Evolutionary conservation across 1,284 basidiomycete genomes (phyloP).

Genomic region (Cryptococcus sp.): DNA sequence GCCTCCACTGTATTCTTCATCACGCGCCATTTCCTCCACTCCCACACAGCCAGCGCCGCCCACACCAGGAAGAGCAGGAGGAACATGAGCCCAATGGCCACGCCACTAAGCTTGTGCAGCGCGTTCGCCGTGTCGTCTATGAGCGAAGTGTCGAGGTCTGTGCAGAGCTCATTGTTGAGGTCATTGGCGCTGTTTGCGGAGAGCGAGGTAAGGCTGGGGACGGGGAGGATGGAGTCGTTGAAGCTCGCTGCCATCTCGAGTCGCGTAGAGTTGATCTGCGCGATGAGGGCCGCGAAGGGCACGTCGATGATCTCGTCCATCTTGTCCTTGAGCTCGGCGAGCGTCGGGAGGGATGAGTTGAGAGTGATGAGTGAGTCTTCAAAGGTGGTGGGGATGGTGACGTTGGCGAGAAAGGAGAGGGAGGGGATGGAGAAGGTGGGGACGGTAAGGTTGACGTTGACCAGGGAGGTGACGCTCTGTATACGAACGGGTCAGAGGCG

Average conservation of each 20-base stretch:
- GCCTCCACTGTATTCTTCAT: conserved; percentile 37
- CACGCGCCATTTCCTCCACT: conserved; percentile 46
- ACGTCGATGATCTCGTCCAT: conserved; percentile 71
- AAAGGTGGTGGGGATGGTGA: conserved; percentile 77
- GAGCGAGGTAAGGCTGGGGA: conserved; percentile 54
- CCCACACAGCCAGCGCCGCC: conserved; percentile 42
- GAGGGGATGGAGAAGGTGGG: conserved; percentile 70
- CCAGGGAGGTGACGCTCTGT: conserved; percentile 56
- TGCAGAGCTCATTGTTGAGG: conserved; percentile 56
- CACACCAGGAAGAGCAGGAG: conserved; percentile 45
- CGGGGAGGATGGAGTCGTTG: conserved; percentile 66
- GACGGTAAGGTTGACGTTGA: conserved; percentile 60
- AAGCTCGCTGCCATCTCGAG: conserved; percentile 59
- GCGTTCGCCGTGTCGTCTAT: conserved; percentile 77
- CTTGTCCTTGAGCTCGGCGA: conserved; percentile 68
- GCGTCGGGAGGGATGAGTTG: conserved; percentile 75
- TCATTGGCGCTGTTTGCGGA: conserved; percentile 20
- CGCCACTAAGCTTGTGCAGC: conserved; percentile 69
- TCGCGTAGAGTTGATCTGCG: conserved; percentile 83
- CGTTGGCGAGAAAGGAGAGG: conserved; percentile 68
- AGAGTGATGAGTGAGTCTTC: conserved; percentile 67
- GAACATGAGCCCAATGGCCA: conserved; percentile 67
- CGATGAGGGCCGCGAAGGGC: conserved; percentile 79
- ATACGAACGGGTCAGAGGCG: background rate
- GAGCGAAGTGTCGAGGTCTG: conserved; percentile 70